Percentiles rank a stretch among this genome's conserved stretches.
Evolutionary conservation across 306 rosid species (phyloP).

Genomic region (Gillenia trifoliata): DNA sequence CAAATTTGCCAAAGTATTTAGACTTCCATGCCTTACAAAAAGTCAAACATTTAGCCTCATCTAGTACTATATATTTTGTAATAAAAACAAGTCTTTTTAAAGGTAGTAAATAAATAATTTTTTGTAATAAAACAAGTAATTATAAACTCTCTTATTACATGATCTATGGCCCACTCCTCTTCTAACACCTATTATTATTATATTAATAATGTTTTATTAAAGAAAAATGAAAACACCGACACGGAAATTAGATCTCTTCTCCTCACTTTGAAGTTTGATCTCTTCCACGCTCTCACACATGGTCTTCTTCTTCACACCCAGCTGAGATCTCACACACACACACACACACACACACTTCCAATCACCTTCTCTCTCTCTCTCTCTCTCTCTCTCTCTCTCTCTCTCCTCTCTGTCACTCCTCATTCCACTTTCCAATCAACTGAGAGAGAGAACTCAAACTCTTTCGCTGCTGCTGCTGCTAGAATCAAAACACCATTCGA

Average conservation of each 20-base stretch:
- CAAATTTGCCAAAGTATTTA: too few relatives aligned
- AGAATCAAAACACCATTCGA: background rate
- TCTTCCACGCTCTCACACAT: conserved; percentile 1
- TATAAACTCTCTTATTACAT: too few relatives aligned
- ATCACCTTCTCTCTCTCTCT: background rate
- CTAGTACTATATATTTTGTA: too few relatives aligned
- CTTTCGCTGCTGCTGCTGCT: background rate
- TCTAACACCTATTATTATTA: background rate
- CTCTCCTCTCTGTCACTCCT: background rate
- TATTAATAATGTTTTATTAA: background rate
- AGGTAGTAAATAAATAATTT: too few relatives aligned
- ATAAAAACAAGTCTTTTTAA: too few relatives aligned
- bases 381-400: too few relatives aligned
- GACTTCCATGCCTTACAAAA: too few relatives aligned
- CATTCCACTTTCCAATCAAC: background rate
- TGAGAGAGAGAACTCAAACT: background rate
- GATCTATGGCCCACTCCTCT: too few relatives aligned
- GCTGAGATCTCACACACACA: conserved; percentile 9
- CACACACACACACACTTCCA: background rate
- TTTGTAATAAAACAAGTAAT: too few relatives aligned
- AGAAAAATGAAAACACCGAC: conserved; percentile 3
- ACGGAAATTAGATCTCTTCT: background rate
- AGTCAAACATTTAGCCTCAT: too few relatives aligned
- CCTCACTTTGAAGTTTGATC: background rate
- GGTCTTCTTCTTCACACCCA: background rate